A percentile compares a stretch with the other conserved stretches of the same genome.
phyloP scores from a whole-genome alignment of 139 green algal genomes.

The Astrephomene gubernaculifera region DNA sequence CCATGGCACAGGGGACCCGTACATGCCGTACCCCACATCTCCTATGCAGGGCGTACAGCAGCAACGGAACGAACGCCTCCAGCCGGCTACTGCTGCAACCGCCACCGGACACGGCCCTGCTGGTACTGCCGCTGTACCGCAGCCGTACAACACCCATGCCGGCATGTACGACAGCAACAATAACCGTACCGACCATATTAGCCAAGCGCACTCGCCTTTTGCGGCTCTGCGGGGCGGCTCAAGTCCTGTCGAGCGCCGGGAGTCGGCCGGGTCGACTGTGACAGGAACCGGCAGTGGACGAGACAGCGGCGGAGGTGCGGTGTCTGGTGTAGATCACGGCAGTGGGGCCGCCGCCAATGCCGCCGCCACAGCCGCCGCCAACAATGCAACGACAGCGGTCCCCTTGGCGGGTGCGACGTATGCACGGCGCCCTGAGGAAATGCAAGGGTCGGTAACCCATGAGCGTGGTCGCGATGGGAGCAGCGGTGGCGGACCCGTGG shows the following conservation, averaged over 20 bases:
- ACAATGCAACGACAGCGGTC: no score
- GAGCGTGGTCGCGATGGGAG: not conserved
- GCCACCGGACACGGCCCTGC: not conserved
- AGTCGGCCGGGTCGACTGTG: constrained; percentile 2
- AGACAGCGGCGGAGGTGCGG: not conserved
- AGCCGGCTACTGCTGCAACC: not conserved
- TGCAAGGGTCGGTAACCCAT: no score
- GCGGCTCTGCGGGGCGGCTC: not conserved
- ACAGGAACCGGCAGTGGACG: not conserved
- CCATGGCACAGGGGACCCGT: not conserved
- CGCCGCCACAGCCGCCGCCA: no score
- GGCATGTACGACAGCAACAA: not conserved
- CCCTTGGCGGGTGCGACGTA: no score
- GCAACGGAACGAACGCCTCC: no score
- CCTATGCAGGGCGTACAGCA: not conserved
- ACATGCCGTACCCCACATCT: not conserved
- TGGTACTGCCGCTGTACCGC: not conserved
- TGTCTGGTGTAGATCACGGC: not conserved
- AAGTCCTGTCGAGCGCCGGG: not conserved
- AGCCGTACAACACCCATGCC: not conserved
- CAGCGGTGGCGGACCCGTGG: not conserved
- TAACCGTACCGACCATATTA: not conserved
- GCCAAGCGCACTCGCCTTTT: not conserved
- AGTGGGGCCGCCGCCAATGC: not conserved
- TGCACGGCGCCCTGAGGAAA: no score